phyloP scores from a whole-genome alignment of 345 rosid genomes.

The Streptanthus diversifolius region DNA sequence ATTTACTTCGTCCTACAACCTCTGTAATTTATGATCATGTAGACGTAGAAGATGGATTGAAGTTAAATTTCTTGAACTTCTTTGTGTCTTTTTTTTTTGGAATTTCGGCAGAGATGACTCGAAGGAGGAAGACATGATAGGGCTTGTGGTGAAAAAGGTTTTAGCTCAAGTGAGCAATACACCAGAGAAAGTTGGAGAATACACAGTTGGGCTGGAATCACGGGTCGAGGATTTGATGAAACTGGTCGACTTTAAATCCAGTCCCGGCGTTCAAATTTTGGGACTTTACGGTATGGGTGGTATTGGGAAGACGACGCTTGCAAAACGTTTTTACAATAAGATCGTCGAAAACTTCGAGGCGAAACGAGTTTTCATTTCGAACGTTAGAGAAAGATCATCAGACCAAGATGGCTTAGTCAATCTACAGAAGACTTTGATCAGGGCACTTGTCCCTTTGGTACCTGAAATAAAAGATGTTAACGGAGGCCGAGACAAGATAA shows the following conservation, averaged over 20 bases:
- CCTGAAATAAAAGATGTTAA: constrained; percentile 7
- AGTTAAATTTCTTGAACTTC: neutral
- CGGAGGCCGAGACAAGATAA: constrained; percentile 29
- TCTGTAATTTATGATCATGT: neutral
- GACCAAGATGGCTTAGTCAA: constrained; percentile 28
- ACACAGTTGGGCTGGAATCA: constrained; percentile 30
- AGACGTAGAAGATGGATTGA: neutral
- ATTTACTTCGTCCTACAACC: neutral
- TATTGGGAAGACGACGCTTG: constrained; percentile 40
- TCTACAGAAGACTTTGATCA: constrained; percentile 42
- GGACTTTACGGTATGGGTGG: constrained; percentile 43
- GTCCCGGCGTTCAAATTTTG: neutral
- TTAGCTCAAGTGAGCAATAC: constrained; percentile 44
- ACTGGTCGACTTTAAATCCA: neutral
- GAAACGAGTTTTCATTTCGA: constrained; percentile 26
- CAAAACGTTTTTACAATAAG: constrained; percentile 21
- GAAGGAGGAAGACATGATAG: constrained; percentile 23
- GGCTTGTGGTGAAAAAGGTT: constrained; percentile 40
- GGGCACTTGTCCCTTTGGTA: constrained; percentile 2
- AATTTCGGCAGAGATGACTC: neutral
- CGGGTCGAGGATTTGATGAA: neutral
- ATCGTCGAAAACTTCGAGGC: constrained; percentile 2
- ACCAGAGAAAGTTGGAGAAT: constrained; percentile 44
- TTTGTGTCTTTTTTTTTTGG: neutral
- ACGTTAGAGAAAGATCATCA: constrained; percentile 34